Percentiles rank a stretch among this genome's conserved stretches.
Evolutionary conservation across 1,284 basidiomycete genomes (phyloP).

Genomic region (Rugosomyces carneus): DNA sequence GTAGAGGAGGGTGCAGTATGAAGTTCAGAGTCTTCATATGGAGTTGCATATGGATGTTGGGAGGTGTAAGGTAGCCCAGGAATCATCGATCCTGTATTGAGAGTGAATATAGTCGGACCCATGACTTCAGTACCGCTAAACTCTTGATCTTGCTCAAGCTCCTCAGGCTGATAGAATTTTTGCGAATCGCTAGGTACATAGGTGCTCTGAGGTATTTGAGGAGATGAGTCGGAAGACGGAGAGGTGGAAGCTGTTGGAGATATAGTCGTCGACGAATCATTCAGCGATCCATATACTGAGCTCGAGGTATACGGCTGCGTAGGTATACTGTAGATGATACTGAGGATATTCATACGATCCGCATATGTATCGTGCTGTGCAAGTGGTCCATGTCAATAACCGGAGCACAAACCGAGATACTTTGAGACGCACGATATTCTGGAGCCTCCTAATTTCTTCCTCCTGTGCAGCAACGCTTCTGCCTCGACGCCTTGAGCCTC

Average conservation of each 20-base stretch:
- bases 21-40: conserved; percentile 27
- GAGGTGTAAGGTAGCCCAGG: conserved; percentile 25
- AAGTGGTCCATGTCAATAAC: conserved; percentile 7
- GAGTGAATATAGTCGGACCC: conserved; percentile 39
- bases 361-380: conserved; percentile 80
- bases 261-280: conserved; percentile 40
- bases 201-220: conserved; percentile 32
- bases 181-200: conserved; percentile 28
- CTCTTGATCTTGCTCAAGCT: conserved; percentile 26
- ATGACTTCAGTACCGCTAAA: conserved; percentile 41
- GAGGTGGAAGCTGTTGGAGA: conserved; percentile 43
- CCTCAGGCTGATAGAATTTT: conserved; percentile 25
- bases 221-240: conserved; percentile 47
- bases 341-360: conserved; percentile 83
- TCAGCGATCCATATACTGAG: conserved; percentile 45
- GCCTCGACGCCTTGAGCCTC: conserved; percentile 47
- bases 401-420: conserved; percentile 5
- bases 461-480: conserved; percentile 79
- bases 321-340: conserved; percentile 79
- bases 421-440: conserved; percentile 64
- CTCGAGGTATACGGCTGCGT: conserved; percentile 58
- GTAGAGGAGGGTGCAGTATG: conserved; percentile 4
- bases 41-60: conserved; percentile 41
- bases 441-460: conserved; percentile 74
- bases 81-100: conserved; percentile 33